phyloP scores from a whole-genome alignment of 169 alveolate species.

The Eimeria maxima region DNA sequence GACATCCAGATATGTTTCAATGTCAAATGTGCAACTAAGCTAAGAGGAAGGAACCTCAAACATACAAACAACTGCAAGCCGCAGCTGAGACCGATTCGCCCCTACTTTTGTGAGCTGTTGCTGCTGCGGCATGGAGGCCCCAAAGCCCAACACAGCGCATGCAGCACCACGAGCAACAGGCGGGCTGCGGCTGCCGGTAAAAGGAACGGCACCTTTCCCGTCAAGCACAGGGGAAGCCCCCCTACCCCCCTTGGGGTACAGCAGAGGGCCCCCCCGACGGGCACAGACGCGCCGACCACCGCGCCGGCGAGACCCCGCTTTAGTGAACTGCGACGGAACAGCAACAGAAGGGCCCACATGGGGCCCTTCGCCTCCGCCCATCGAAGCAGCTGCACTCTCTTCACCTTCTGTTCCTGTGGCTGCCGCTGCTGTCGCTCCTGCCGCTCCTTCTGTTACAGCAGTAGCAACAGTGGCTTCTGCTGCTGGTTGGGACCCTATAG shows the following conservation, averaged over 20 bases:
- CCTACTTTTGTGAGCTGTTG: not conserved
- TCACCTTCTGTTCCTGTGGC: not conserved
- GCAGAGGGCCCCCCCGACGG: not conserved
- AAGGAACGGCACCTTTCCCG: not conserved
- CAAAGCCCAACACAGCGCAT: slow-evolving; percentile 50
- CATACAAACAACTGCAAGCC: not conserved
- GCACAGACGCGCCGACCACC: slow-evolving; percentile 38
- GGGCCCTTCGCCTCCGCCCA: no score
- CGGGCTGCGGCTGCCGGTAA: slow-evolving; percentile 53
- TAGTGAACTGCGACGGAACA: not conserved
- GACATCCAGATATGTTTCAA: no score
- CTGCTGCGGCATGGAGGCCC: slow-evolving; percentile 60
- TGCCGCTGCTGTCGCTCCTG: not conserved
- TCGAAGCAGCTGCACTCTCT: not conserved
- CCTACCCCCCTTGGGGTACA: not conserved
- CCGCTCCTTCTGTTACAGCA: no score
- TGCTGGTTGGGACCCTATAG: not conserved
- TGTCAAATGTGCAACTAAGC: no score
- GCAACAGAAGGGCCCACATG: not conserved
- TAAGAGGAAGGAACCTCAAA: no score
- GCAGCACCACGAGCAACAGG: slow-evolving; percentile 65
- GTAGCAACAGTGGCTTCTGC: no score
- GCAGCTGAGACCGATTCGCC: not conserved
- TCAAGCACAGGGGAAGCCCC: not conserved
- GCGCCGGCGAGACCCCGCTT: slow-evolving; percentile 34